These are phyloP conservation scores for Exophiala alcalophila DNA, from an alignment of 2,329 filamentous ascomycete species.

Conservation along the genomic window DNA sequence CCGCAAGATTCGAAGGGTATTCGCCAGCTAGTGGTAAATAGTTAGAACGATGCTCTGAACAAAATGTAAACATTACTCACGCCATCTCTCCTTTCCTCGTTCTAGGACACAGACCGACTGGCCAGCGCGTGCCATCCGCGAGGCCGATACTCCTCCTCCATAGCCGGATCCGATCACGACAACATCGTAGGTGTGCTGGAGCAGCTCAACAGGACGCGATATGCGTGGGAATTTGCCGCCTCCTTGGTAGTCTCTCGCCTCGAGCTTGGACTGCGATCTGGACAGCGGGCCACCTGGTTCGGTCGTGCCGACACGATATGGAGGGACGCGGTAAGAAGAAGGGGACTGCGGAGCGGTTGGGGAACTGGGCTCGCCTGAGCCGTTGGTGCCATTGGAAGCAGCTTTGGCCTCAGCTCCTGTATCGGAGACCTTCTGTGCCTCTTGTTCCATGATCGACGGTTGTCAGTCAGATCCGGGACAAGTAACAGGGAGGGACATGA, in stretches of 20 bases:
- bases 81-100: slow-evolving; percentile 9
- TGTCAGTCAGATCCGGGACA: slow-evolving; percentile 54
- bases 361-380: not conserved
- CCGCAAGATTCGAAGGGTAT: slow-evolving; percentile 32
- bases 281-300: slow-evolving; percentile 8
- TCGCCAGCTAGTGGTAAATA: slow-evolving; percentile 28
- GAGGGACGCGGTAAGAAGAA: slow-evolving; percentile 4
- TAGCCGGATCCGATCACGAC: slow-evolving; percentile 15
- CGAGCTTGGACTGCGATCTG: slow-evolving; percentile 8
- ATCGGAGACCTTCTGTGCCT: slow-evolving; percentile 7
- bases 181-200: slow-evolving; percentile 6
- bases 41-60: not conserved
- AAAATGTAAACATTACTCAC: not conserved
- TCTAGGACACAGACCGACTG: slow-evolving; percentile 35
- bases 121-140: slow-evolving; percentile 19
- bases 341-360: slow-evolving; percentile 1
- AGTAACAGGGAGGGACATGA: too few relatives aligned
- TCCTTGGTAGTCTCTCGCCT: slow-evolving; percentile 8
- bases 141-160: slow-evolving; percentile 9
- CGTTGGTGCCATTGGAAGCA: not conserved
- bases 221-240: slow-evolving; percentile 4
- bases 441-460: slow-evolving; percentile 41
- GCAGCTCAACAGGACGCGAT: slow-evolving; percentile 6
- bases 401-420: not conserved
- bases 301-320: slow-evolving; percentile 7